Conservation (phyloP, 169 alveolate species). For the Babesia bovis region DNA sequence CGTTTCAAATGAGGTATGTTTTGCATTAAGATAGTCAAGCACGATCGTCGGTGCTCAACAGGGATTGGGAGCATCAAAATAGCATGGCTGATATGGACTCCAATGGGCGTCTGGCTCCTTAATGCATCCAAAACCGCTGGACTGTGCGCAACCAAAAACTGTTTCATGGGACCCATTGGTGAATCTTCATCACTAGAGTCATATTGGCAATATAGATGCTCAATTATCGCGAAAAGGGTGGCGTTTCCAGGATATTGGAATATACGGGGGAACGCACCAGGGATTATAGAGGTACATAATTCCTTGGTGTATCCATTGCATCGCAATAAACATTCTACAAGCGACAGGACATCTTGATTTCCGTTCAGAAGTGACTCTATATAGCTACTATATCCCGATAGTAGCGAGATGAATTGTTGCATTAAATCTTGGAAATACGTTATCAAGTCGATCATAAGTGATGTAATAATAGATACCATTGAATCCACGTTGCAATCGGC, state of each 20-base stretch:
- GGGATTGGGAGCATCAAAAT: conserved; percentile 37
- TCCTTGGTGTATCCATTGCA: not conserved
- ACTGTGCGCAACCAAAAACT: not conserved
- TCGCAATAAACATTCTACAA: conserved; percentile 18
- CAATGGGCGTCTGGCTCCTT: conserved; percentile 18
- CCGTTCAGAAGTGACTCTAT: not conserved
- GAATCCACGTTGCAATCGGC: conserved; percentile 19
- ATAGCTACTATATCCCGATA: not conserved
- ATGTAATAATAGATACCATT: not conserved
- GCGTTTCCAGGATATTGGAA: conserved; percentile 13
- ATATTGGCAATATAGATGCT: conserved; percentile 7
- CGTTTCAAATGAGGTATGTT: conserved; percentile 13
- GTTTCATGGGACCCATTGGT: not conserved
- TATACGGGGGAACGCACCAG: conserved; percentile 17
- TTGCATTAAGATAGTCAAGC: conserved; percentile 23
- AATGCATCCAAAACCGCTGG: conserved; percentile 9
- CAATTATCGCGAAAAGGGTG: not conserved
- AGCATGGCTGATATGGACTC: conserved; percentile 6
- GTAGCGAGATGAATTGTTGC: conserved; percentile 2
- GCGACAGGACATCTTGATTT: conserved; percentile 1
- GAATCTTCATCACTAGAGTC: not conserved
- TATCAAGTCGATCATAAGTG: conserved; percentile 40
- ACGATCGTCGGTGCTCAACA: not conserved
- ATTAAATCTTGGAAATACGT: not conserved
- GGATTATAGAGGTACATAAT: conserved; percentile 28